Percentiles rank a stretch among this genome's conserved stretches.
Evolutionary conservation across 495 filamentous ascomycete genomes (phyloP).

Genomic region (Podospora tetraspora): DNA sequence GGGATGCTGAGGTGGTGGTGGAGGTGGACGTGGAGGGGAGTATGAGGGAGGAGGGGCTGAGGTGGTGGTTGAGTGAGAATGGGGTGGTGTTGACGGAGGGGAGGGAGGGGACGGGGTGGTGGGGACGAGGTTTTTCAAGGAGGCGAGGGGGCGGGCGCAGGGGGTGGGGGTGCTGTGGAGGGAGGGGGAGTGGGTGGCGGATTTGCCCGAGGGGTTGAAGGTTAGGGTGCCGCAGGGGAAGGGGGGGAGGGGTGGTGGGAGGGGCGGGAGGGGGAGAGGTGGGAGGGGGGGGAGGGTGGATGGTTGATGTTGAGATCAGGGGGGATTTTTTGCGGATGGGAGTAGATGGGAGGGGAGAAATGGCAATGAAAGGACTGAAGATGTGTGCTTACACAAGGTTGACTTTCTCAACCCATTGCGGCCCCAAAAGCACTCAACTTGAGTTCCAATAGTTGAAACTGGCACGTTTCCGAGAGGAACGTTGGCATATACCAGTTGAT

Average conservation of each 20-base stretch:
- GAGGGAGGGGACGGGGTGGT: constrained; percentile 40
- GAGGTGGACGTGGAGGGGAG: constrained; percentile 70
- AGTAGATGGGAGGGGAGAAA: neutral
- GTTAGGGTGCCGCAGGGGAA: constrained; percentile 44
- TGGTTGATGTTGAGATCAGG: neutral
- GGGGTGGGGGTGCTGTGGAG: constrained; percentile 62
- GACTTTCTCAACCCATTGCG: neutral
- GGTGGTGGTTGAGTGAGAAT: constrained; percentile 85
- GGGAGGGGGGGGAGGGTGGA: constrained; percentile 14
- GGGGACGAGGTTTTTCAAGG: constrained; percentile 39
- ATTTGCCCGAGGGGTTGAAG: constrained; percentile 46
- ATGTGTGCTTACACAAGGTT: neutral
- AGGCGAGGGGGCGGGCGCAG: constrained; percentile 54
- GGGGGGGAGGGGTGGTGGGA: constrained; percentile 25
- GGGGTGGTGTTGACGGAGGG: constrained; percentile 60
- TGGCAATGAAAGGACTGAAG: neutral
- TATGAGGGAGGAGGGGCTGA: constrained; percentile 56
- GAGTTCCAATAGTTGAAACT: neutral
- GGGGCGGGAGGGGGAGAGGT: constrained; percentile 22
- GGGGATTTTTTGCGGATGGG: too few relatives aligned
- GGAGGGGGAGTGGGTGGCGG: constrained; percentile 53
- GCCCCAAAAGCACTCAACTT: neutral
- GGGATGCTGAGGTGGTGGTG: constrained; percentile 70
- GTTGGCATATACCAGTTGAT: neutral
- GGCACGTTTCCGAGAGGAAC: neutral